Evolutionary conservation across 2,329 filamentous ascomycete genomes (phyloP), one percentile per base, ranked within the genome.

Genomic region (Trichoderma gracile): DNA sequence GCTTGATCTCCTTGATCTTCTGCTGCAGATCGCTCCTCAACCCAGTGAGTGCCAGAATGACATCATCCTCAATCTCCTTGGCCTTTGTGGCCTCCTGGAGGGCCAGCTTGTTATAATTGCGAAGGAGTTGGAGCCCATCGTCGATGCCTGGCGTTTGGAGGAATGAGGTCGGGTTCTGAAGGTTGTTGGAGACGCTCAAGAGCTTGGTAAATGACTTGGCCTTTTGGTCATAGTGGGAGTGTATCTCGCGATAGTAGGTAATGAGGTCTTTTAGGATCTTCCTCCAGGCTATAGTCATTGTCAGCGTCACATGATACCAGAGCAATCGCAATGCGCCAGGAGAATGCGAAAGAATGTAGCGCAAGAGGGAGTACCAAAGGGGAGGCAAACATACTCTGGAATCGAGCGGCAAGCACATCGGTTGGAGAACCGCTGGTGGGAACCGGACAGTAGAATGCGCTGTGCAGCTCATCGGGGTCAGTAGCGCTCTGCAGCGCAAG

Each of bases 1-100:
- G 89, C 79, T 96, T 97, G 80, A 99, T 99, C 78, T 99, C 95
- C 78, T 98, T 99, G 77, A 96, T 96, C 80, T 99, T 99, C 75
- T 96, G 92, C 67, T 90, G 90, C 19, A 99, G 81, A 76, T 99
- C 95, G 72, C 88, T 93, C 65, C 95, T 83, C 61, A 99, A 80
- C 1, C 93, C 93, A 2, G 89, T 92, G 63, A 99, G 81, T 59
- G 94, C 93, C 57, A 91, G 82, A 68, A 98, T 92, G 53, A 99
- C 93, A 73, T 98, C 94, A 67, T 89, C 88, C 74, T 98, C 92
- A 64, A 97, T 93, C 67, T 97, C 93, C 64, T 85, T 89, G 2
- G 94, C 92, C 78, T 97, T 97, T 77, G 89, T 92, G 15, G 92
- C 87, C 74, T 97, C 95, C 4, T 84, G 73, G 45, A 96, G 85